Evolutionary conservation across 371 early-diverging fungal species (phyloP).

Genomic region (Mortierella sp.): DNA sequence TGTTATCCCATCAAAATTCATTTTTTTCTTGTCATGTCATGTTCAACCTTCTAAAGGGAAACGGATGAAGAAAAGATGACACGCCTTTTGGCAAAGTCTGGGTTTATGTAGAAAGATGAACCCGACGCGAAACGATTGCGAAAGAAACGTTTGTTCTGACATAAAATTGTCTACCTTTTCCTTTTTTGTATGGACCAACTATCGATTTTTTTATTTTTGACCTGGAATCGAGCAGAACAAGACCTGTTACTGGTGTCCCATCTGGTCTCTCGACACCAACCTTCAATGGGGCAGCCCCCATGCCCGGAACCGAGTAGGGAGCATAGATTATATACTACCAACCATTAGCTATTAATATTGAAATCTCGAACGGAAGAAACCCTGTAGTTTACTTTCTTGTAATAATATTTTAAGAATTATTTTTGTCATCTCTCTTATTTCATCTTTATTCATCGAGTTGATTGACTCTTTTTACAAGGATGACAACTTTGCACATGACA

Average conservation of each 20-base stretch:
- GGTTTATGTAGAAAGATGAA: slow-evolving; percentile 59
- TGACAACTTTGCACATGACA: neutral
- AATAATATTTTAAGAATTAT: too few species aligned
- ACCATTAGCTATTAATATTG: neutral
- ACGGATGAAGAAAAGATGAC: slow-evolving; percentile 75
- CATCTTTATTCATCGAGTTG: neutral
- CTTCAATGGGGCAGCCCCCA: neutral
- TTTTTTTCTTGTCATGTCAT: slow-evolving; percentile 1
- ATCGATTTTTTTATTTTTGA: neutral
- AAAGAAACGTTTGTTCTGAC: slow-evolving; percentile 7
- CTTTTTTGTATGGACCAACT: neutral
- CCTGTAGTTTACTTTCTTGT: too few species aligned
- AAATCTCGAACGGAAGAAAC: neutral
- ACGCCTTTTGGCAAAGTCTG: slow-evolving; percentile 71
- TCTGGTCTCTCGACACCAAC: neutral
- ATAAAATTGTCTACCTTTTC: neutral
- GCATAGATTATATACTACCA: neutral
- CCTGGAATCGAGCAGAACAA: neutral
- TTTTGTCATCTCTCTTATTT: neutral
- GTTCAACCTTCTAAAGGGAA: slow-evolving; percentile 41
- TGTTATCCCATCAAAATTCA: neutral
- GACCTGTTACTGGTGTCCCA: neutral
- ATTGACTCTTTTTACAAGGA: too few species aligned
- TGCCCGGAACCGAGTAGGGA: neutral
- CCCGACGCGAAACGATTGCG: neutral